Base-by-base conservation (phyloP, 176 grass and related monocot genomes). In the Luzula sylvatica region DNA sequence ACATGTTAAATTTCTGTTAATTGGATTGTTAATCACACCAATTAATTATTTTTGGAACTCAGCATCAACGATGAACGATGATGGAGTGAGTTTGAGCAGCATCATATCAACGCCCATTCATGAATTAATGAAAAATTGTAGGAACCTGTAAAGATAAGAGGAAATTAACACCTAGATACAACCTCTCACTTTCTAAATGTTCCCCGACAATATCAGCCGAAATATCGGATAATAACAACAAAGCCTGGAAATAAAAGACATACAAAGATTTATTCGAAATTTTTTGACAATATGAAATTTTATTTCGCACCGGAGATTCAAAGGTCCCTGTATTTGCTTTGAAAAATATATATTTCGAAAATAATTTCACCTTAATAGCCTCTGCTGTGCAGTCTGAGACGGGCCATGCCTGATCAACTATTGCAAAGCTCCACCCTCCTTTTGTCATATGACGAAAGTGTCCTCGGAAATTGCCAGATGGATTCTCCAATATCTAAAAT, bases 381-480 rank as follows among this genome's bases (percentile, higher is more conserved):
- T 79, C 75, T 72, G 79, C 84, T 62, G 84, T 88, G 61, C 79
- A 83, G 19, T 88, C 84, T 32, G 84, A 88, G 38, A 88, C 78
- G 4, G 77, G 29, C 74, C 84, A 88, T 15, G 66, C 66, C 24
- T 88, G 70, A 25, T 88, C 79, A 8, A 66, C 79, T 46, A 57
- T 68, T 58, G 72, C 55, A 32, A 88, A 88, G 44, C 43, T 42
- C 83, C 84, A 88, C 52, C 73, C 65, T 41, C 84, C 84, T 79
- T 79, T 88, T 15, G 74, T 78, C 22, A 68, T 71, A 38, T 78
- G 57, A 9, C 78, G 78, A 35, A 58, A 75, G 50, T 67, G 61
- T 53, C 35, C 65, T 45, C 46, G 20, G 44, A 78, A 74, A 44
- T 87, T 73, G 51, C 83, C 83, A 11, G 73, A 55, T 61, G 68